Base-by-base conservation (phyloP, 352 stramenopile genomes). In the Phytophthora sp. region DNA sequence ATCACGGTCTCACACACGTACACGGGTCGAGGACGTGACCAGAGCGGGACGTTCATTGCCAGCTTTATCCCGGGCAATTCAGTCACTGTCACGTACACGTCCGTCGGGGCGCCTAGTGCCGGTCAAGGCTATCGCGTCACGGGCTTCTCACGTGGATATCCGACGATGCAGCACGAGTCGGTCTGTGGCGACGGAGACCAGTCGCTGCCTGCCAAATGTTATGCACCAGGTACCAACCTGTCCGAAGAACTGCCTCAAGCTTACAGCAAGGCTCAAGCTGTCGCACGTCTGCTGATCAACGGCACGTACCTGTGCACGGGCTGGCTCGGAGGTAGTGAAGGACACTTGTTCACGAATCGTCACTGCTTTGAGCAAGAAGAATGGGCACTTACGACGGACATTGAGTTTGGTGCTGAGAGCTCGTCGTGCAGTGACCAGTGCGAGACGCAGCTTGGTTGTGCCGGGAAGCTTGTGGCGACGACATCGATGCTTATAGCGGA, bases 261-360 rank as follows among this genome's bases (percentile, higher is more conserved):
- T n/a, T 88, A 84, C 61, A 63, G 60, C 24, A 69, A 66, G 18
- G 54, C 65, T 24, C 56, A 86, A 49, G 62, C 84, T 12, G 66
- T 90, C 8, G 80, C 79, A 50, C 79, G 82, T 18, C 66, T 93
- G n/a, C 30, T 89, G 3, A 84, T 93, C 42, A 76, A 83, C 42
- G 79, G 79, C 16, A 65, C 63, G 3, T 71, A 61, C 36, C 30
- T 86, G 42, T 92, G 84, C 58, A 90, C 84, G 2, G 84, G 84
- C 9, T 92, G 80, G 74, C 79, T 92, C 16, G 65, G 45, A 26
- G 84, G 80, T 15, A 89, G 69, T 39, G 72, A 88, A 30, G 78
- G 79, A 1, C 81, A 93, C 59, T 20, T 93, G n/a, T 74, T 91
- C 65, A 91, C 84, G 7, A 91, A 91, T 70, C 61, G 82, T 18